These are phyloP conservation scores for Colletotrichum paranaense DNA, from an alignment of 2,329 filamentous ascomycete genomes.

Conservation along the genomic window DNA sequence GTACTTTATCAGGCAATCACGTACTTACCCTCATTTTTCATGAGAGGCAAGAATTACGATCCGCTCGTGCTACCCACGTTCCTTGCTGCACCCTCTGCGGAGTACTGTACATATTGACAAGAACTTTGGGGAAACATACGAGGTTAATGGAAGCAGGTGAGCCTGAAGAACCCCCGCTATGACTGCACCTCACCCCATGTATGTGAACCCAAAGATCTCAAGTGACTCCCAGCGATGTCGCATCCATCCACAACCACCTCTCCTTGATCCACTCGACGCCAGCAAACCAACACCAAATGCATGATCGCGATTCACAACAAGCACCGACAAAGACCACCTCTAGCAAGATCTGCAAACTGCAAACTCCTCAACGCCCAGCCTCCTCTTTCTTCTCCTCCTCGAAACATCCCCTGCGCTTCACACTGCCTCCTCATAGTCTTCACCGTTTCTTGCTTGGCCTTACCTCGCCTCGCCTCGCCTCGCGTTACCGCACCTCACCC, in stretches of 20 bases:
- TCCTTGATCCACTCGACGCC: constrained; percentile 18
- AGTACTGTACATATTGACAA: neutral
- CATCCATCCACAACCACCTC: constrained; percentile 1
- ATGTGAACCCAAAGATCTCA: constrained; percentile 23
- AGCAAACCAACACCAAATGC: constrained; percentile 18
- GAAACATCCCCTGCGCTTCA: constrained; percentile 17
- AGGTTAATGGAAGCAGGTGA: neutral
- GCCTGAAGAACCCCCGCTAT: constrained; percentile 12
- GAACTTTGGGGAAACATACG: neutral
- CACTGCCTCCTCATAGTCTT: constrained; percentile 19
- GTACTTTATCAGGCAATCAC: neutral
- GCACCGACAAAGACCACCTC: neutral
- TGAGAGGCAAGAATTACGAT: neutral
- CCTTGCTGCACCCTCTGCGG: neutral
- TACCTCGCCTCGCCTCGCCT: neutral
- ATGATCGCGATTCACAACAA: neutral
- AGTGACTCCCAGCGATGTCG: neutral
- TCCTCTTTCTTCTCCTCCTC: neutral
- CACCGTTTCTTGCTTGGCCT: constrained; percentile 19
- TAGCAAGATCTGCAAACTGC: neutral
- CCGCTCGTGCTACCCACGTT: neutral
- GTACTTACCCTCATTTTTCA: neutral
- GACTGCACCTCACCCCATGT: constrained; percentile 13
- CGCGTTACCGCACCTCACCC: neutral
- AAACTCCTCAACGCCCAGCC: constrained; percentile 14